Base-by-base conservation (phyloP, 352 stramenopile species). In the Globisporangium nunn region DNA sequence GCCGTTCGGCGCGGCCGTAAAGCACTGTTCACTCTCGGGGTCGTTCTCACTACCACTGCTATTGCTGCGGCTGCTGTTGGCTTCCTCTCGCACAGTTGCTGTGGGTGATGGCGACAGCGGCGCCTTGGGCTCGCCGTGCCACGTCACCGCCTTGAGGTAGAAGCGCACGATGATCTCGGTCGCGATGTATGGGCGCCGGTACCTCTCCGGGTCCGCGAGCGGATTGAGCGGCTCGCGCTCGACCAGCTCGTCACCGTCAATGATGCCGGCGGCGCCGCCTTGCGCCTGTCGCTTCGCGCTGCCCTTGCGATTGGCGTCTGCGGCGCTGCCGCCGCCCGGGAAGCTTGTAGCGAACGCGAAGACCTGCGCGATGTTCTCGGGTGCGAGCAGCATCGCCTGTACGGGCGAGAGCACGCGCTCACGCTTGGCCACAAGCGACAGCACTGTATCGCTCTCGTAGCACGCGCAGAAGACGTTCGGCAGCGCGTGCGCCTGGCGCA, bases 401-500 rank as follows among this genome's bases (percentile, higher is more conserved):
- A 91, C 55, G 28, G 81, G 81, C 7, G 81, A 88, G 54, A 89
- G 68, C 5, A 60, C 63, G n/a, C 67, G 62, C 46, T 91, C 78
- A 59, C 76, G 68, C 4, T 77, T 70, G 54, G 87, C 78, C 35
- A 91, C 66, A 2, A 78, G 75, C 10, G 67, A 54, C 4, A 89
- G 59, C 54, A 91, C 77, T 1, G 75, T 91, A 35, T 89, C 78
- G 10, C 75, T 66, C 47, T 89, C 78, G 61, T 91, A 91, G 59
- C 77, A 89, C 11, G 71, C 71, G 57, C 81, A 91, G 56, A 91
- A 91, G 28, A 91, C 72, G 54, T 89, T 91, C 54, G 78, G 70
- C 5, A 91, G 70, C 8, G 72, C 56, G 37, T 74, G 60, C 23
- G 81, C 72, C 33, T 82, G 74, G n/a, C 79, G 71, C 47, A 91